A percentile compares a stretch with the other conserved stretches of the same genome.
Evolutionary conservation across 2,329 filamentous ascomycete genomes (phyloP).

Genomic region (Alternaria angustiovoidea): DNA sequence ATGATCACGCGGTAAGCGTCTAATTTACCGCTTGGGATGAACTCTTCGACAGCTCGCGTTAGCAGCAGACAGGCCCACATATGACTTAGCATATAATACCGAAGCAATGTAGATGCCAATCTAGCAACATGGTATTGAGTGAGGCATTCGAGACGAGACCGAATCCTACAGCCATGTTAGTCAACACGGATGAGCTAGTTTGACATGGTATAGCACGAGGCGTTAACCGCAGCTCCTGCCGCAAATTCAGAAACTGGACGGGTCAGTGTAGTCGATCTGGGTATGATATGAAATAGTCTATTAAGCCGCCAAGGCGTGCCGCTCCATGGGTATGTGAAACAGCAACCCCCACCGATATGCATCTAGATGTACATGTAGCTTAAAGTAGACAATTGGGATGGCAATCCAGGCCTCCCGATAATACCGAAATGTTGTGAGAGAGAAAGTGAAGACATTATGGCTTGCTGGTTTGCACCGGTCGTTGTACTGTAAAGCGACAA

Average conservation of each 20-base stretch:
- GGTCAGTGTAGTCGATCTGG: slow-evolving; percentile 6
- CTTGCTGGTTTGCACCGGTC: slow-evolving; percentile 22
- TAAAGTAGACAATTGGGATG: slow-evolving; percentile 16
- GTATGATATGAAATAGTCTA: slow-evolving; percentile 33
- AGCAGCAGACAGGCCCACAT: not conserved
- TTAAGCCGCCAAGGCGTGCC: slow-evolving; percentile 38
- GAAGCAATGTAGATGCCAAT: not conserved
- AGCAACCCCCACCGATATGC: slow-evolving; percentile 25
- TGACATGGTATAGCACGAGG: not conserved
- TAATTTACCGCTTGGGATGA: not conserved
- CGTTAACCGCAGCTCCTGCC: slow-evolving; percentile 2
- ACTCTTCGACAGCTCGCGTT: not conserved
- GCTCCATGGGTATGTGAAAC: slow-evolving; percentile 33
- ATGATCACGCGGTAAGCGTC: not conserved
- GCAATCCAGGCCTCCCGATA: slow-evolving; percentile 11
- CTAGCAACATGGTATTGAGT: not conserved
- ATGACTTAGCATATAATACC: not conserved
- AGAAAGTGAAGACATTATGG: slow-evolving; percentile 31
- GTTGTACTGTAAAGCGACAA: slow-evolving; percentile 22
- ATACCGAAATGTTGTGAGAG: slow-evolving; percentile 34
- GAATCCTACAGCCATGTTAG: not conserved
- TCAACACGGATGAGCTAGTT: not conserved
- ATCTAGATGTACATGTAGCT: slow-evolving; percentile 27
- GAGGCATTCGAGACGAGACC: not conserved
- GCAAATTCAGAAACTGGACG: slow-evolving; percentile 1